phyloP scores from a whole-genome alignment of 2,329 filamentous ascomycete genomes.

The Aspergillus oerlinghausenensis region DNA sequence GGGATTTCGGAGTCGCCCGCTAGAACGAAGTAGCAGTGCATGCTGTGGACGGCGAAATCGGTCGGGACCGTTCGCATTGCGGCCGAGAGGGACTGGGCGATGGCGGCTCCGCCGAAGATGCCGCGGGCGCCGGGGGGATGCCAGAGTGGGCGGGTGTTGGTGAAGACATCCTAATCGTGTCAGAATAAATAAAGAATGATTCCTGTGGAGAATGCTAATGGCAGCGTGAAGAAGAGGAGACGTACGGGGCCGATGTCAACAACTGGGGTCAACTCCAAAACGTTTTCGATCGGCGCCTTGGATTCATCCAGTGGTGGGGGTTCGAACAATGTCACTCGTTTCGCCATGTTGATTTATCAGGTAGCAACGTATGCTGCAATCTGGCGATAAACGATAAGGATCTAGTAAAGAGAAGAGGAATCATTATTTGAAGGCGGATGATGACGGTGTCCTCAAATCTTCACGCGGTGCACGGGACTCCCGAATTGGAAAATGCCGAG shows the following conservation, averaged over 20 bases:
- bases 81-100: conserved; percentile 84
- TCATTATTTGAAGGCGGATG: neutral
- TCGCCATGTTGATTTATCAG: conserved; percentile 20
- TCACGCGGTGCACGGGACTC: conserved; percentile 1
- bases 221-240: neutral
- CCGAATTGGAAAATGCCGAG: conserved; percentile 15
- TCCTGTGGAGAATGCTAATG: neutral
- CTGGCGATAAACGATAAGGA: neutral
- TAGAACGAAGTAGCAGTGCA: conserved; percentile 98
- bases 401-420: neutral
- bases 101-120: conserved; percentile 89
- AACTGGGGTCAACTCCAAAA: conserved; percentile 77
- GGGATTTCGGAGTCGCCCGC: conserved; percentile 81
- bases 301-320: conserved; percentile 67
- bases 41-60: conserved; percentile 83
- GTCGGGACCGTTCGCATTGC: conserved; percentile 79
- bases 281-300: conserved; percentile 81
- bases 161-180: conserved; percentile 71
- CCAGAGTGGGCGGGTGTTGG: conserved; percentile 88
- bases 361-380: neutral
- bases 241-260: conserved; percentile 56
- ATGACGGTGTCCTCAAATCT: neutral
- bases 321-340: conserved; percentile 61
- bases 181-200: neutral
- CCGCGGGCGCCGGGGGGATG: conserved; percentile 87